phyloP scores from a whole-genome alignment of 1,139 yeast species.

The Suhomyces panamericanus region DNA sequence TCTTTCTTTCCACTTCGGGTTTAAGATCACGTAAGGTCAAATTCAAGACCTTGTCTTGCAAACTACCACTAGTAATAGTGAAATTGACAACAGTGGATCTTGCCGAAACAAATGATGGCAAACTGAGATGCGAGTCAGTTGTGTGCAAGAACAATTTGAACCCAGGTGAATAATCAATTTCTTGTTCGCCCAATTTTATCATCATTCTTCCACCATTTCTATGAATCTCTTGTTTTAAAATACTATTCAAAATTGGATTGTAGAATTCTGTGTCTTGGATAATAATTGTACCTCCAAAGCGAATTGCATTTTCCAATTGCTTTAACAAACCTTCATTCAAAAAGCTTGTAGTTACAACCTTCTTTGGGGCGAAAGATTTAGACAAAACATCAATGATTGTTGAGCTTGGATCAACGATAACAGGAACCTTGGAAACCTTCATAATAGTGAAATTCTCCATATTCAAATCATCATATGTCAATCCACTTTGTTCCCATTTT shows the following conservation, averaged over 20 bases:
- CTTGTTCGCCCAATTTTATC: slow-evolving; percentile 60
- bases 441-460: slow-evolving; percentile 65
- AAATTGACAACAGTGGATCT: slow-evolving; percentile 69
- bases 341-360: slow-evolving; percentile 64
- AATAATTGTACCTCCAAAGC: slow-evolving; percentile 78
- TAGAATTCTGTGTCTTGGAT: slow-evolving; percentile 77
- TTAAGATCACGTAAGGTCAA: slow-evolving; percentile 53
- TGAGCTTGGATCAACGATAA: slow-evolving; percentile 74
- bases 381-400: slow-evolving; percentile 44
- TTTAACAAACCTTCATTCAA: slow-evolving; percentile 66
- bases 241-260: slow-evolving; percentile 69
- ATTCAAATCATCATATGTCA: slow-evolving; percentile 58
- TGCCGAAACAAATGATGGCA: slow-evolving; percentile 59
- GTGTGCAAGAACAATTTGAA: slow-evolving; percentile 66
- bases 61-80: slow-evolving; percentile 64
- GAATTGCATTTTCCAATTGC: slow-evolving; percentile 73
- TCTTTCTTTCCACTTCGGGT: slow-evolving; percentile 67
- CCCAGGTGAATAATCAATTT: slow-evolving; percentile 64
- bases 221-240: slow-evolving; percentile 61
- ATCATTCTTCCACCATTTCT: slow-evolving; percentile 71
- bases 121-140: slow-evolving; percentile 49
- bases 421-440: slow-evolving; percentile 43
- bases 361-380: slow-evolving; percentile 31
- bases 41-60: slow-evolving; percentile 65
- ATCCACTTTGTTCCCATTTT: slow-evolving; percentile 54